These are phyloP conservation scores for Fusarium caatingaense DNA, from an alignment of 2,329 filamentous ascomycete species.

Conservation along the genomic window DNA sequence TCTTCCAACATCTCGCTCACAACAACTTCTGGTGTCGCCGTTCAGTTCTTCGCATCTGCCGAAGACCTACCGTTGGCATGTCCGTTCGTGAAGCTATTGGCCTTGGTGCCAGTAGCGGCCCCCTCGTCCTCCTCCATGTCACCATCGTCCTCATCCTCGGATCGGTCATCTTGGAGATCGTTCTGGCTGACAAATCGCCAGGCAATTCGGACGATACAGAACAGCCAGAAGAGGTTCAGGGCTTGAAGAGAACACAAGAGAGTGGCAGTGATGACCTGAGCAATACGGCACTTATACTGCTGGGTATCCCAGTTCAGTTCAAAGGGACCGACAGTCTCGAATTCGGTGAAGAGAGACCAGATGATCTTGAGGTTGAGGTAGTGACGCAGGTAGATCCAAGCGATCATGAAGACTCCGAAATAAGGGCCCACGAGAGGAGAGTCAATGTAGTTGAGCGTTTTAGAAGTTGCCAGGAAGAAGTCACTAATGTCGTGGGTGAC, in stretches of 20 bases:
- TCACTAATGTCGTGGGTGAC: constrained; percentile 95
- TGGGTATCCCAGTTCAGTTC: constrained; percentile 79
- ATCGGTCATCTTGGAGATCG: constrained; percentile 76
- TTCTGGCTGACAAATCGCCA: constrained; percentile 74
- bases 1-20: not conserved
- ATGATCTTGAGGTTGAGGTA: constrained; percentile 84
- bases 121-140: constrained; percentile 61
- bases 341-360: constrained; percentile 79
- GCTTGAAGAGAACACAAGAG: constrained; percentile 77
- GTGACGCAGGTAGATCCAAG: constrained; percentile 93
- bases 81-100: constrained; percentile 29
- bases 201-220: constrained; percentile 79
- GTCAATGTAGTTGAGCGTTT: constrained; percentile 91
- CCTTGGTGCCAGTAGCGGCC: constrained; percentile 43
- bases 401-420: constrained; percentile 82
- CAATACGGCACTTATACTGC: constrained; percentile 81
- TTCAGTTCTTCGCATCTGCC: constrained; percentile 34
- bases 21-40: not conserved
- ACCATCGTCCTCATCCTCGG: constrained; percentile 70
- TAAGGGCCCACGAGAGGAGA: constrained; percentile 82
- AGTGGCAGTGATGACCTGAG: constrained; percentile 73
- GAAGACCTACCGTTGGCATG: constrained; percentile 32
- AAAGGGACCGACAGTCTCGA: constrained; percentile 78
- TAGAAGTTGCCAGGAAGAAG: constrained; percentile 95
- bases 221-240: constrained; percentile 85